phyloP scores from a whole-genome alignment of 352 stramenopile species.

The Aphanomyces euteiches region DNA sequence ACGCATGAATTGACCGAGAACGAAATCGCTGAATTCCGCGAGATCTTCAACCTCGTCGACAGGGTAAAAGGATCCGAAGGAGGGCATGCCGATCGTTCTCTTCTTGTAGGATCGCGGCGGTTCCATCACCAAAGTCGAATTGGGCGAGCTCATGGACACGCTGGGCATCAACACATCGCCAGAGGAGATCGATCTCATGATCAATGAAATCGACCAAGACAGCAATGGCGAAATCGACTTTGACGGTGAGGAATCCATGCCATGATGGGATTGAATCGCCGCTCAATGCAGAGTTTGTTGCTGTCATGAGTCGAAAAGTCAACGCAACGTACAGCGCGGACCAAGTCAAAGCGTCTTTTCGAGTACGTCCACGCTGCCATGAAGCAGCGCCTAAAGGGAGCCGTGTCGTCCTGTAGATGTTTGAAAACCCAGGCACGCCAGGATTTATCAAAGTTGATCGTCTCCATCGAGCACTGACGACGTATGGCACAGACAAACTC shows the following conservation, averaged over 20 bases:
- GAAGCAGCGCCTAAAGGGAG: too few relatives aligned
- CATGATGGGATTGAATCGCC: neutral
- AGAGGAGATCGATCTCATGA: conserved; percentile 94
- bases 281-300: conserved; percentile 77
- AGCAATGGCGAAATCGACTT: conserved; percentile 94
- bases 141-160: conserved; percentile 92
- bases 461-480: conserved; percentile 81
- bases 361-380: neutral
- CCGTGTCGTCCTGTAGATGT: conserved; percentile 34
- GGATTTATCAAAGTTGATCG: conserved; percentile 83
- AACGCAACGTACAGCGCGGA: conserved; percentile 91
- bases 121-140: conserved; percentile 92
- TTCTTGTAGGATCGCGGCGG: conserved; percentile 78
- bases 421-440: conserved; percentile 58
- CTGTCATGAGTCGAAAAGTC: conserved; percentile 93
- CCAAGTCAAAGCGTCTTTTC: conserved; percentile 90
- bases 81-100: too few relatives aligned
- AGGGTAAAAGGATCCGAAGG: conserved; percentile 38
- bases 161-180: conserved; percentile 90
- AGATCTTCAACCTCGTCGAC: conserved; percentile 95
- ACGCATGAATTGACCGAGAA: conserved; percentile 59
- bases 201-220: conserved; percentile 94
- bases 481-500: conserved; percentile 88
- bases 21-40: conserved; percentile 89
- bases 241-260: conserved; percentile 37